A percentile compares a stretch with the other conserved stretches of the same genome.
Conservation (phyloP, 1,284 basidiomycete genomes). For the Polyporus tsugae region DNA sequence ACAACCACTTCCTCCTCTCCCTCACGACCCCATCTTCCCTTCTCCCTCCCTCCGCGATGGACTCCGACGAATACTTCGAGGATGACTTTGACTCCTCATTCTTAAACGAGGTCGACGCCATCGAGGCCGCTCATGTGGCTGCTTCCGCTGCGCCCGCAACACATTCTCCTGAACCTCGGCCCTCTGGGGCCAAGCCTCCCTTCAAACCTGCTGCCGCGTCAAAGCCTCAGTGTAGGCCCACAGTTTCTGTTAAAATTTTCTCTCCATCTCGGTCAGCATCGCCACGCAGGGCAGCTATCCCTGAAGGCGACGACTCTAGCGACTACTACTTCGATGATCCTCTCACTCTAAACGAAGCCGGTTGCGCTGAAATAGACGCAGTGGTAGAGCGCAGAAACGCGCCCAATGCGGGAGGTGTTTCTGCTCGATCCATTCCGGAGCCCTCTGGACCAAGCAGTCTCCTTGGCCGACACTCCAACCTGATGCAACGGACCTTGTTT, state of each 20-base stretch:
- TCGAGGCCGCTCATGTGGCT: conserved; percentile 63
- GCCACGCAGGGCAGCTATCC: conserved; percentile 31
- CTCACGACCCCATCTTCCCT: neutral
- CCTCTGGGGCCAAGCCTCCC: conserved; percentile 16
- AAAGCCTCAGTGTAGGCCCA: neutral
- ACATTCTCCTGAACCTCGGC: conserved; percentile 33
- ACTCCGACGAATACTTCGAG: conserved; percentile 74
- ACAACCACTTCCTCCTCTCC: conserved; percentile 14
- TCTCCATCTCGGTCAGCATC: neutral
- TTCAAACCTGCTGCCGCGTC: conserved; percentile 6
- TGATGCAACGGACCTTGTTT: conserved; percentile 71
- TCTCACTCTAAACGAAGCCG: conserved; percentile 63
- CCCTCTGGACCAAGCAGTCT: conserved; percentile 45
- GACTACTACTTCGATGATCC: conserved; percentile 55
- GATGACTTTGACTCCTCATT: conserved; percentile 62
- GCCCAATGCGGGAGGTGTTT: conserved; percentile 38
- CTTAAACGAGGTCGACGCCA: conserved; percentile 64
- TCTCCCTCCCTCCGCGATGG: conserved; percentile 51
- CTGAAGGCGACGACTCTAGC: conserved; percentile 50
- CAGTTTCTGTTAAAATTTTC: conserved; percentile 10
- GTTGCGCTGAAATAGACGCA: conserved; percentile 57
- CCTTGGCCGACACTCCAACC: conserved; percentile 36
- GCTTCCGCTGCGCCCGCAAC: conserved; percentile 12
- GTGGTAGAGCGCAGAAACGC: conserved; percentile 52
- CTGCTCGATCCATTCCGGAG: conserved; percentile 45